These are phyloP conservation scores for Symbiodinium natans DNA, from an alignment of 73 alveolate species.

Conservation along the genomic window DNA sequence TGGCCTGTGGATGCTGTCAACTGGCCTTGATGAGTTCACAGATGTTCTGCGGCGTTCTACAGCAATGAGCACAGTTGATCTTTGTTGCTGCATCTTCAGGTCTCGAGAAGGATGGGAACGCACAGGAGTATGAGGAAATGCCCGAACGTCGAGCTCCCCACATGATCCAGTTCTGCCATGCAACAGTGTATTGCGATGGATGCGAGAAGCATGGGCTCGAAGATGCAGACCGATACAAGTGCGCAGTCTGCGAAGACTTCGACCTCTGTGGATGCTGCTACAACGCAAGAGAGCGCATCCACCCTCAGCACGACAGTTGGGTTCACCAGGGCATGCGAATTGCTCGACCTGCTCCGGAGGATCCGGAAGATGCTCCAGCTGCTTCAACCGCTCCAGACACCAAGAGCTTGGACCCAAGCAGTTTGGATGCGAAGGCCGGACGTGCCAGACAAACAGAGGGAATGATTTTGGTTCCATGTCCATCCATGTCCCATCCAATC, in stretches of 20 bases:
- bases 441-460: neutral
- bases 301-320: constrained; percentile 47
- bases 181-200: constrained; percentile 47
- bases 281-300: constrained; percentile 11
- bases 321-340: neutral
- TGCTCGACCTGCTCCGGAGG: constrained; percentile 31
- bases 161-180: neutral
- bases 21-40: too few relatives aligned
- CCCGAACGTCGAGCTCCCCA: neutral
- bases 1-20: too few relatives aligned
- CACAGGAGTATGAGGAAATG: neutral
- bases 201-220: constrained; percentile 8
- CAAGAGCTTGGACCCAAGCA: neutral
- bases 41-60: too few relatives aligned
- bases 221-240: constrained; percentile 31
- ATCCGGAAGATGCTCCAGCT: neutral
- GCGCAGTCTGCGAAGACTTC: constrained; percentile 50
- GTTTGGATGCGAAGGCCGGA: neutral
- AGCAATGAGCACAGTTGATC: too few relatives aligned
- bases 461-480: too few relatives aligned
- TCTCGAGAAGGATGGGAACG: neutral
- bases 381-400: neutral
- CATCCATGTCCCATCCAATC: neutral
- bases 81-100: too few relatives aligned
- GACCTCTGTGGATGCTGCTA: constrained; percentile 42